These are phyloP conservation scores for Leptographium wingfieldii DNA, from an alignment of 2,329 filamentous ascomycete genomes.

Conservation along the genomic window DNA sequence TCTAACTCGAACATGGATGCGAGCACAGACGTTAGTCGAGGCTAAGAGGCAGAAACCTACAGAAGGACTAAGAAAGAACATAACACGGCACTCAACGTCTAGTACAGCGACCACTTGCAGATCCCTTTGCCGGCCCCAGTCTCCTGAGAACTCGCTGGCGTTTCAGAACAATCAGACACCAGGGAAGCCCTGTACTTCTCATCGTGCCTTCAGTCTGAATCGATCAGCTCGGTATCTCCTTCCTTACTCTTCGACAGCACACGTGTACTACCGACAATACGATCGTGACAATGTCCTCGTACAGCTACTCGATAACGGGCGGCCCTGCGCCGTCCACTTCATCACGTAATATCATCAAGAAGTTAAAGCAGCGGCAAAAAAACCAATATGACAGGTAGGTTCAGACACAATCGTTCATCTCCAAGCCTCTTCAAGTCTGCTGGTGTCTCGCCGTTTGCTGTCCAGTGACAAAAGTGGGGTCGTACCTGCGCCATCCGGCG, in stretches of 20 bases:
- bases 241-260: not conserved
- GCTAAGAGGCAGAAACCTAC: not conserved
- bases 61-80: not conserved
- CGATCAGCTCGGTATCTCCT: not conserved
- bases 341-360: slow-evolving; percentile 18
- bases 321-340: slow-evolving; percentile 20
- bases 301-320: slow-evolving; percentile 25
- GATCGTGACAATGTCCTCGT: slow-evolving; percentile 7
- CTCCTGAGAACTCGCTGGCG: not conserved
- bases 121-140: not conserved
- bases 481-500: not conserved
- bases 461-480: not conserved
- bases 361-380: slow-evolving; percentile 13
- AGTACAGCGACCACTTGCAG: not conserved
- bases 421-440: not conserved
- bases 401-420: not conserved
- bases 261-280: not conserved
- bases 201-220: not conserved
- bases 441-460: not conserved
- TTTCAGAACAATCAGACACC: not conserved
- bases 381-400: not conserved
- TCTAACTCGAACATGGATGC: not conserved
- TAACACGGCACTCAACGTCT: not conserved
- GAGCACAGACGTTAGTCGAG: not conserved
- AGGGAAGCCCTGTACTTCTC: not conserved